Evolutionary conservation across 192 early-diverging fungal species (phyloP).

Genomic region (Gaertneriomyces semiglobifer): DNA sequence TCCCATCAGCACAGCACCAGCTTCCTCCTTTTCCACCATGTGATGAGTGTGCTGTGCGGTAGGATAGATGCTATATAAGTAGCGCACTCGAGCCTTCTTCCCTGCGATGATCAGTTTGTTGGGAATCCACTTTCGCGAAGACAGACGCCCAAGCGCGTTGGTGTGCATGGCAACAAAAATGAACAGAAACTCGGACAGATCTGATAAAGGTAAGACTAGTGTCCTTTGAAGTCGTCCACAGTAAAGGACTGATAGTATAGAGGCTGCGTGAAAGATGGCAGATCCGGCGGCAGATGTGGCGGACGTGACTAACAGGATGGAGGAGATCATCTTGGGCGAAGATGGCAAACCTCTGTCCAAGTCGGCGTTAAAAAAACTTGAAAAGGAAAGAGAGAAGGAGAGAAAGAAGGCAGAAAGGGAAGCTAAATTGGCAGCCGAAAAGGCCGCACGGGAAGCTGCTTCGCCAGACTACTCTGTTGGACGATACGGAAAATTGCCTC

Average conservation of each 20-base stretch:
- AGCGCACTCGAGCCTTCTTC: no score
- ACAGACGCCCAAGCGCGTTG: no score
- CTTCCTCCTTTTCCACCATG: background rate
- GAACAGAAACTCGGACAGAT: no score
- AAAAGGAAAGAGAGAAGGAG: slow-evolving; percentile 88
- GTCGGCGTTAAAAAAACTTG: slow-evolving; percentile 88
- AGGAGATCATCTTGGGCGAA: slow-evolving; percentile 52
- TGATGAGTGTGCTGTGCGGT: no score
- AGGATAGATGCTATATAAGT: no score
- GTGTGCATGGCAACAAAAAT: no score
- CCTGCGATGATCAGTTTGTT: no score
- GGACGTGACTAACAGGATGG: slow-evolving; percentile 19
- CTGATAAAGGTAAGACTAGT: no score
- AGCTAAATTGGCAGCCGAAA: slow-evolving; percentile 55
- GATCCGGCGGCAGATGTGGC: slow-evolving; percentile 5
- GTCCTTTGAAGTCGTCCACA: no score
- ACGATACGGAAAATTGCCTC: slow-evolving; percentile 79
- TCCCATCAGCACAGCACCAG: slow-evolving; percentile 2
- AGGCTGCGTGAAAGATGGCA: slow-evolving; percentile 1
- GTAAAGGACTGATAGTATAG: no score
- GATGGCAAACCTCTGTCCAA: slow-evolving; percentile 90
- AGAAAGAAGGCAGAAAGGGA: slow-evolving; percentile 57
- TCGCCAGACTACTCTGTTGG: slow-evolving; percentile 75
- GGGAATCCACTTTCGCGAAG: no score
- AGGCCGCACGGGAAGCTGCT: slow-evolving; percentile 61